Base-by-base conservation (phyloP, 2,329 filamentous ascomycete species). In the Raffaelea albimanens region DNA sequence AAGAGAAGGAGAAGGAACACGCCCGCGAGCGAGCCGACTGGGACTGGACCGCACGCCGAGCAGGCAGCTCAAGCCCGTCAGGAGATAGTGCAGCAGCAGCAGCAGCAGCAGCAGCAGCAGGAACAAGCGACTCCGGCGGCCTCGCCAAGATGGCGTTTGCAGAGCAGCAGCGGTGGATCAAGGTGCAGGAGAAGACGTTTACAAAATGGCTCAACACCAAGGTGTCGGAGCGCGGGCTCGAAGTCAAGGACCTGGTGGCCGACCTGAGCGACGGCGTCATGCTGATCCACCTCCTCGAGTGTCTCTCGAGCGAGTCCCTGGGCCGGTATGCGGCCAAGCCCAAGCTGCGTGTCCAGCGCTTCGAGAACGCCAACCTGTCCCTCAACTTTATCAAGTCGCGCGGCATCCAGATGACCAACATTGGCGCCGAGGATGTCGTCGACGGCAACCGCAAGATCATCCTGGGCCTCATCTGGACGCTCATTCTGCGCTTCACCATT, bases 121-220 rank as follows among this genome's bases (percentile, higher is more conserved):
- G 69, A 71, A 64, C 72, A 76, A 55, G 13, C 25, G 7, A 29
- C 7, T 7, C 7, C 25, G 69, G 68, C 57, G 68, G 64, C 53
- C 63, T 73, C 53, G 67, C 67, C 59, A 82, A 70, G 64, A 83
- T 83, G 80, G 78, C 76, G 49, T 79, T 71, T 63, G 67, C 74
- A 55, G 77, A 80, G 63, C 76, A 83, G 67, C 76, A 82, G 64
- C 72, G 75, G 64, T 84, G 80, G 80, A 76, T 84, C 58, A 81
- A 74, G 62, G 89, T 95, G 68, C 91, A 97, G 73, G 85, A 97
- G 67, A 98, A 97, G 78, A 98, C 93, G 23, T 98, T 98, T 68
- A 95, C 90, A 50, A 98, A 97, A 87, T 98, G 93, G 93, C 80
- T 98, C 57, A 98, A 98, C 69, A 94, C 88, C 58, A 98, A 98